Conservation (phyloP, 495 filamentous ascomycete genomes). For the Talaromyces wortmannii region DNA sequence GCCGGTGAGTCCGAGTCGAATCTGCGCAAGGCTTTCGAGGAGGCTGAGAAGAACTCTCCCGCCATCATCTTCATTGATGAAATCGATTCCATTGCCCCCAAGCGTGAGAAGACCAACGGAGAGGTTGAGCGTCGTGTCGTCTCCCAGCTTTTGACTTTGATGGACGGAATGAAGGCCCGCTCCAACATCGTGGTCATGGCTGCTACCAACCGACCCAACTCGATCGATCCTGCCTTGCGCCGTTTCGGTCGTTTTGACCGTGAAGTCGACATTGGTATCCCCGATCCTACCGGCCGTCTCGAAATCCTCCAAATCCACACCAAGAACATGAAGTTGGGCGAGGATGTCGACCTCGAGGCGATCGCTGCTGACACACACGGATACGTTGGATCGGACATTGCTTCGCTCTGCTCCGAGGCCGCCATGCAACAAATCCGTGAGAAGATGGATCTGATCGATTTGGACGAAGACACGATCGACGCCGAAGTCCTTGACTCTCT, state of each 20-base stretch:
- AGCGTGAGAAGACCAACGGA: conserved; percentile 91
- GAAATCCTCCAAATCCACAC: conserved; percentile 99
- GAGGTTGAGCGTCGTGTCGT: conserved; percentile 99
- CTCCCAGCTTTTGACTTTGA: conserved; percentile 97
- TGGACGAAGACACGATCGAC: conserved; percentile 98
- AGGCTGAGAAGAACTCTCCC: conserved; percentile 95
- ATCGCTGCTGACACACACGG: conserved; percentile 98
- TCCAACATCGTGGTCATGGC: conserved; percentile 99
- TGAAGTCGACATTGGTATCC: conserved; percentile 94
- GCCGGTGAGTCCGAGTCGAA: conserved; percentile 99
- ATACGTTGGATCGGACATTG: conserved; percentile 97
- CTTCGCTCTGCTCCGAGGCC: conserved; percentile 97
- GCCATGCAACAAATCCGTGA: conserved; percentile 99
- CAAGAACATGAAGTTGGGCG: conserved; percentile 99
- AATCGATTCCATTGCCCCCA: conserved; percentile 98
- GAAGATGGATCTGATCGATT: conserved; percentile 99
- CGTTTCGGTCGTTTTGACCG: conserved; percentile 98
- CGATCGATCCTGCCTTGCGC: conserved; percentile 94
- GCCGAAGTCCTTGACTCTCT: conserved; percentile 97
- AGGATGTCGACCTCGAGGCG: conserved; percentile 96
- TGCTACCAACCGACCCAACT: conserved; percentile 97
- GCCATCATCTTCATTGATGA: conserved; percentile 99
- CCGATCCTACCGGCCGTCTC: conserved; percentile 94
- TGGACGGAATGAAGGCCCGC: conserved; percentile 99
- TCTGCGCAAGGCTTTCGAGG: conserved; percentile 99